Evolutionary conservation across 2,329 filamentous ascomycete genomes (phyloP).

Genomic region (Tolypocladium paradoxum): DNA sequence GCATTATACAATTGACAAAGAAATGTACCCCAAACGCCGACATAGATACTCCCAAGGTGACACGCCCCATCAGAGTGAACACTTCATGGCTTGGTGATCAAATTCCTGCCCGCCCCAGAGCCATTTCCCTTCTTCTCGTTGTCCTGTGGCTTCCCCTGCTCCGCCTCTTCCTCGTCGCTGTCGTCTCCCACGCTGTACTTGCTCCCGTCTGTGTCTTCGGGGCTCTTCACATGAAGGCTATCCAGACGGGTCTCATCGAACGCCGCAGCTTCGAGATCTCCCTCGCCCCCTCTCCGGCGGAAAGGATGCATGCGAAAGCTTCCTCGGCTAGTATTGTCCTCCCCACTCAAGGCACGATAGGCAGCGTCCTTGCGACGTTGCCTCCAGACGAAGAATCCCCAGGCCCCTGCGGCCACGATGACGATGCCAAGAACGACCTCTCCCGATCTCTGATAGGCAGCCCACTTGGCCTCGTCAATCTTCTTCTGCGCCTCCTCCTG

Average conservation of each 20-base stretch:
- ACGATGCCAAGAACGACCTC: slow-evolving; percentile 79
- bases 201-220: slow-evolving; percentile 27
- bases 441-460: slow-evolving; percentile 78
- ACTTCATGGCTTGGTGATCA: background rate
- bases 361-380: slow-evolving; percentile 44
- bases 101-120: background rate
- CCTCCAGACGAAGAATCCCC: slow-evolving; percentile 64
- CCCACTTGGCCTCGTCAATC: slow-evolving; percentile 77
- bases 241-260: slow-evolving; percentile 58
- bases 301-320: slow-evolving; percentile 34
- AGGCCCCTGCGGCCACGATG: slow-evolving; percentile 57
- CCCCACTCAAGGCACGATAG: slow-evolving; percentile 40
- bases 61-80: background rate
- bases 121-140: background rate
- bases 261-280: slow-evolving; percentile 52
- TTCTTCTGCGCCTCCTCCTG: slow-evolving; percentile 48
- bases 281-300: slow-evolving; percentile 31
- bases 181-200: slow-evolving; percentile 48
- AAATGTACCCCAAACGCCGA: background rate
- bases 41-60: background rate
- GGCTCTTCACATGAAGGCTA: slow-evolving; percentile 43
- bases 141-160: slow-evolving; percentile 6
- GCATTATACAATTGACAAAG: background rate
- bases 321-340: slow-evolving; percentile 21
- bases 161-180: slow-evolving; percentile 37